Evolutionary conservation across 2,329 filamentous ascomycete species (phyloP).

Genomic region (Xylariaceae sp.): DNA sequence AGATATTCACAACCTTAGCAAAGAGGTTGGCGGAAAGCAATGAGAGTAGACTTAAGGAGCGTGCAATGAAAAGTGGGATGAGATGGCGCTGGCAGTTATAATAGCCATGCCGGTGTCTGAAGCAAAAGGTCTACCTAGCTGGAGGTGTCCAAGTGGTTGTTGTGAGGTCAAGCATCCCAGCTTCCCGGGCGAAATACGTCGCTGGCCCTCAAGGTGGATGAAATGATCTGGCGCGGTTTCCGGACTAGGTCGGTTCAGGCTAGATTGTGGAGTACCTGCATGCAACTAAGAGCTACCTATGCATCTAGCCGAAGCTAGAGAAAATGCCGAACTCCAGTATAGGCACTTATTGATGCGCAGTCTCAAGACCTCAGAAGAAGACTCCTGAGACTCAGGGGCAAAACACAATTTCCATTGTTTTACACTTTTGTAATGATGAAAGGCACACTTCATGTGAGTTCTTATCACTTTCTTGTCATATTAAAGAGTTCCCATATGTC

Average conservation of each 20-base stretch:
- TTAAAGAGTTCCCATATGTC: too few species aligned
- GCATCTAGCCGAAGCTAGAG: too few species aligned
- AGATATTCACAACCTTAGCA: background rate
- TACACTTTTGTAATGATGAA: too few species aligned
- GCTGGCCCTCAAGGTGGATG: slow-evolving; percentile 17
- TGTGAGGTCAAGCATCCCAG: background rate
- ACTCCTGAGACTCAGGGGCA: too few species aligned
- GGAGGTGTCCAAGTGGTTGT: background rate
- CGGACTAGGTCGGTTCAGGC: background rate
- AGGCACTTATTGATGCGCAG: background rate
- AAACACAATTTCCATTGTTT: too few species aligned
- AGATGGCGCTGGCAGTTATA: background rate
- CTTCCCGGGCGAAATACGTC: slow-evolving; percentile 2
- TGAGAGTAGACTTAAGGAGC: slow-evolving; percentile 6
- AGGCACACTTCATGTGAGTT: too few species aligned
- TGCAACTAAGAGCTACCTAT: background rate
- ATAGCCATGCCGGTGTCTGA: slow-evolving; percentile 6
- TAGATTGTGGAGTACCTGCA: background rate
- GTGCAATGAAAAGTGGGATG: background rate
- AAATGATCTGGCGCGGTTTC: background rate
- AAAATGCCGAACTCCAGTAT: too few species aligned
- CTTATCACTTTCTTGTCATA: too few species aligned
- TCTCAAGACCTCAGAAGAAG: too few species aligned
- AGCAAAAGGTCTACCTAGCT: background rate
- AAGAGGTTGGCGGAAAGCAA: slow-evolving; percentile 6